Evolutionary conservation across 148 eudicot genomes (phyloP).

Genomic region (Fagopyrum homotropicum): DNA sequence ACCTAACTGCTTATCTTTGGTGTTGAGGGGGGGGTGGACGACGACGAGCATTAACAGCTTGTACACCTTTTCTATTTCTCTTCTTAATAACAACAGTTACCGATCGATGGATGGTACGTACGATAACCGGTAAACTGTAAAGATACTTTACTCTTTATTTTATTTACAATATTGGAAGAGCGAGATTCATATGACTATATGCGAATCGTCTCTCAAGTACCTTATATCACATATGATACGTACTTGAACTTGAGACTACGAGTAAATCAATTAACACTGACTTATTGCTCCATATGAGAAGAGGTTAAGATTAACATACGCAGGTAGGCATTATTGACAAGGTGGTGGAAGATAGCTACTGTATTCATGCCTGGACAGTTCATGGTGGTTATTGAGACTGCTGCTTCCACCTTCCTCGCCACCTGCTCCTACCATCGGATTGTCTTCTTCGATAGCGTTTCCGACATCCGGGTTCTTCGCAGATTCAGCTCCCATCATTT

Average conservation of each 20-base stretch:
- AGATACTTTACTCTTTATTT: no score
- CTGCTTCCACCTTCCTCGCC: background rate
- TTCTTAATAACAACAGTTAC: no score
- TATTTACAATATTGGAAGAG: no score
- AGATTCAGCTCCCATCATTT: background rate
- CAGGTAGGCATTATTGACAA: background rate
- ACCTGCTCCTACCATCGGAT: background rate
- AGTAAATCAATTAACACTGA: background rate
- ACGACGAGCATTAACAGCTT: no score
- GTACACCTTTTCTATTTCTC: no score
- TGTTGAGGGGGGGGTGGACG: no score
- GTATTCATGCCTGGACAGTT: background rate
- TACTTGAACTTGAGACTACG: background rate
- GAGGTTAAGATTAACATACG: background rate
- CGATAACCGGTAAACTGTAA: no score
- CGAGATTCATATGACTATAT: no score
- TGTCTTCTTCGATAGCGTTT: background rate
- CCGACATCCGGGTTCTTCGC: background rate
- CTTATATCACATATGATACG: background rate
- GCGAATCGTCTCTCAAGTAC: background rate
- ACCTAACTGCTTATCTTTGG: no score
- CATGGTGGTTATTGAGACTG: background rate
- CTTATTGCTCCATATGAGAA: background rate
- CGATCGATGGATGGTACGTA: no score
- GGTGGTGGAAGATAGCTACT: background rate